A percentile compares a stretch with the other conserved stretches of the same genome.
Evolutionary conservation across 2,329 filamentous ascomycete genomes (phyloP).

Genomic region (Calonectria crousiana): DNA sequence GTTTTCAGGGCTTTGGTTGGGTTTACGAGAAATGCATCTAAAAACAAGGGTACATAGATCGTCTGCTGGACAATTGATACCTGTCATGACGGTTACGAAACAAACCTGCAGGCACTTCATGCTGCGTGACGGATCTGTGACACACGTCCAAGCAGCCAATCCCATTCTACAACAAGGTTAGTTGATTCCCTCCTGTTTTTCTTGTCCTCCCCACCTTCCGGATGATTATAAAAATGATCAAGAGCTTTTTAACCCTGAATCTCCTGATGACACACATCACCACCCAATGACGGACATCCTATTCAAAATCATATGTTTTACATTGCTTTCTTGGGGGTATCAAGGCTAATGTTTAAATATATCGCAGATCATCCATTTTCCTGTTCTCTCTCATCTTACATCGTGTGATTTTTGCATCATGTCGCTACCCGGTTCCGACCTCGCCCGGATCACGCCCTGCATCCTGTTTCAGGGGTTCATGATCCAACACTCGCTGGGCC

Average conservation of each 20-base stretch:
- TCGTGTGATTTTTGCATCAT: slow-evolving; percentile 33
- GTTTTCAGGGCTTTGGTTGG: slow-evolving; percentile 58
- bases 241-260: slow-evolving; percentile 79
- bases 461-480: slow-evolving; percentile 14
- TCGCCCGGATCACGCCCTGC: slow-evolving; percentile 15
- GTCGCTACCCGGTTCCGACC: slow-evolving; percentile 19
- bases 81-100: slow-evolving; percentile 50
- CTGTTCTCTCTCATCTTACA: slow-evolving; percentile 21
- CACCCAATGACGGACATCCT: slow-evolving; percentile 65
- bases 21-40: slow-evolving; percentile 58
- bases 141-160: slow-evolving; percentile 26
- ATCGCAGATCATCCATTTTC: slow-evolving; percentile 34
- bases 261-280: slow-evolving; percentile 70
- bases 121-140: slow-evolving; percentile 37
- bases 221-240: slow-evolving; percentile 69
- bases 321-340: slow-evolving; percentile 48
- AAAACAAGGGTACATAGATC: slow-evolving; percentile 60
- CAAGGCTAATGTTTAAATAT: slow-evolving; percentile 51
- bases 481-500: slow-evolving; percentile 69
- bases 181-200: slow-evolving; percentile 45
- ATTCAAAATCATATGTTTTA: slow-evolving; percentile 33
- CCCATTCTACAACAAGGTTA: slow-evolving; percentile 56
- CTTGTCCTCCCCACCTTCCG: slow-evolving; percentile 44
- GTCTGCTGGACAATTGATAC: slow-evolving; percentile 57
- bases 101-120: slow-evolving; percentile 37